These are phyloP conservation scores for Cadophora gregata DNA, from an alignment of 2,329 filamentous ascomycete species.

Conservation along the genomic window DNA sequence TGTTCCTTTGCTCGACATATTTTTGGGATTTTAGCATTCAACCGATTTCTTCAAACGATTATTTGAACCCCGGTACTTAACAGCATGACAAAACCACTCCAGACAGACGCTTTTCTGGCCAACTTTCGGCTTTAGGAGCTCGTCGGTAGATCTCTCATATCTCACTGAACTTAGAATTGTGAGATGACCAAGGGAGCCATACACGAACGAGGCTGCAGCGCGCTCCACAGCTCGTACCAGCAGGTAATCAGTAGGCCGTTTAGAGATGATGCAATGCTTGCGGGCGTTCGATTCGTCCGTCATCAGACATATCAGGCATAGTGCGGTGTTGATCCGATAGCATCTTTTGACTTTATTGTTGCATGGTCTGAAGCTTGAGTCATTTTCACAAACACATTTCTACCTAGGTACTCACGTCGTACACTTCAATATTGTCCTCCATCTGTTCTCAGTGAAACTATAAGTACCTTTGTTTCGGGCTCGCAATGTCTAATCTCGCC, in stretches of 20 bases:
- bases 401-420: not conserved
- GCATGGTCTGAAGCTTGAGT: not conserved
- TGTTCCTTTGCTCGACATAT: no score
- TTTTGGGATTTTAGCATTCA: no score
- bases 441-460: no score
- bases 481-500: conserved; percentile 18
- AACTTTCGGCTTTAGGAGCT: no score
- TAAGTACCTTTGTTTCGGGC: not conserved
- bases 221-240: not conserved
- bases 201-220: not conserved
- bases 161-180: not conserved
- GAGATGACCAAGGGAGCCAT: not conserved
- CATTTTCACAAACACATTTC: not conserved
- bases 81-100: no score
- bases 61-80: no score
- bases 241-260: not conserved
- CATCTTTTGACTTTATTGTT: not conserved
- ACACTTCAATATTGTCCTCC: no score
- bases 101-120: no score
- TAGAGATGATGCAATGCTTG: conserved; percentile 6
- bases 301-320: not conserved
- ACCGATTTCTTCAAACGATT: no score
- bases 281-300: not conserved
- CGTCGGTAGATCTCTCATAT: no score
- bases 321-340: conserved; percentile 1